A percentile compares a stretch with the other conserved stretches of the same genome.
Conservation (phyloP, 108 stramenopile genomes). For the Cyclotella cryptica region DNA sequence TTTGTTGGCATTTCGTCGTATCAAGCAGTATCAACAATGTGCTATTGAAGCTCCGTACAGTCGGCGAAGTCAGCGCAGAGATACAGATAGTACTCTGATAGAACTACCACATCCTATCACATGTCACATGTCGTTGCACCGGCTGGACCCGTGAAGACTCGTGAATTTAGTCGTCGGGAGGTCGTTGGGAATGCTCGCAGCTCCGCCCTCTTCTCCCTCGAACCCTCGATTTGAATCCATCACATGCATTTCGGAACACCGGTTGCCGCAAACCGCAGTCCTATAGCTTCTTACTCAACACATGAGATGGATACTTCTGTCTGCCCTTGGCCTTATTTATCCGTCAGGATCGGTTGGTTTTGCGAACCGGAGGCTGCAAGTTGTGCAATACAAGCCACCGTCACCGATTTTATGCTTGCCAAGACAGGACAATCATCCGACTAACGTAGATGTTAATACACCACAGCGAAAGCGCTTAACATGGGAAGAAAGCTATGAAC, state of each 20-base stretch:
- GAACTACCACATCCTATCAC: too few relatives aligned
- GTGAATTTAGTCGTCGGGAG: too few relatives aligned
- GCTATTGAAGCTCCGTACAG: too few relatives aligned
- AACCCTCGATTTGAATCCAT: too few relatives aligned
- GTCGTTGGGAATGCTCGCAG: too few relatives aligned
- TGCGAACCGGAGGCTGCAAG: background rate
- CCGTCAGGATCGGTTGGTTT: background rate
- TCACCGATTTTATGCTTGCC: background rate
- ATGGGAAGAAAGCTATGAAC: conserved; percentile 43
- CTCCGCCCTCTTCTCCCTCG: too few relatives aligned
- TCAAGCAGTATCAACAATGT: too few relatives aligned
- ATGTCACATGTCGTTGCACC: too few relatives aligned
- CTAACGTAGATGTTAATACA: background rate
- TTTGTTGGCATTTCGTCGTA: too few relatives aligned
- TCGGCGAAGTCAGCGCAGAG: too few relatives aligned
- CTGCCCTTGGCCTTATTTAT: background rate
- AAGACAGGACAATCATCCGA: background rate
- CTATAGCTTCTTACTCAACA: background rate
- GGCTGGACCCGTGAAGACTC: too few relatives aligned
- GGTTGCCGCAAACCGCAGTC: background rate
- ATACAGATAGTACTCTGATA: too few relatives aligned
- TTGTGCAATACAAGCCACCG: background rate
- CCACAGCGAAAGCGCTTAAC: conserved; percentile 18
- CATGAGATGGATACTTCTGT: conserved; percentile 4
- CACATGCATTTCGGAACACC: background rate